Percentiles rank a stretch among this genome's conserved stretches.
Evolutionary conservation across 2,329 filamentous ascomycete genomes (phyloP).

Genomic region (Fusarium anguioides): DNA sequence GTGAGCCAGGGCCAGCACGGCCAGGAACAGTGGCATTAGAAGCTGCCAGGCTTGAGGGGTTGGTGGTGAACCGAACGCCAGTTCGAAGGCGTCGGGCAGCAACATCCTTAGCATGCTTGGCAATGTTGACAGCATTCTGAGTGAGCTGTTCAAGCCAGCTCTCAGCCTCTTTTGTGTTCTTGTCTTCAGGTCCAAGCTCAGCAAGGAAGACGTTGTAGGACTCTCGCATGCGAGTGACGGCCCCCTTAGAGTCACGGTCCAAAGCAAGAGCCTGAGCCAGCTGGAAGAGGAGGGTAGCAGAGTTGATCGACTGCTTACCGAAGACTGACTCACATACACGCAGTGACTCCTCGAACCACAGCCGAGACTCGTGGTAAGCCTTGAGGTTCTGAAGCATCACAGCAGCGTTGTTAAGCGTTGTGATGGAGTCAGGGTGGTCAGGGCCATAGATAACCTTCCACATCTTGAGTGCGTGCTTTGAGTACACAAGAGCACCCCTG

Average conservation of each 20-base stretch:
- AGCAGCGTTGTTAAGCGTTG: constrained; percentile 97
- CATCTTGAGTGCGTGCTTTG: constrained; percentile 90
- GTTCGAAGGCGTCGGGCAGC: constrained; percentile 79
- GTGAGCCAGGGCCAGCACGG: constrained; percentile 45
- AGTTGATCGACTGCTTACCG: constrained; percentile 89
- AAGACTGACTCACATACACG: constrained; percentile 90
- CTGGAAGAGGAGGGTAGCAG: constrained; percentile 95
- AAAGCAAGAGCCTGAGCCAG: constrained; percentile 93
- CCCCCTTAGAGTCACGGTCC: constrained; percentile 93
- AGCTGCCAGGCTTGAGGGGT: constrained; percentile 43
- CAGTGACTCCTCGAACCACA: constrained; percentile 96
- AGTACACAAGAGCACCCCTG: constrained; percentile 84
- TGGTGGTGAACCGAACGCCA: constrained; percentile 71
- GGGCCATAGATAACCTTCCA: constrained; percentile 98
- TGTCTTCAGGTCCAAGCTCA: constrained; percentile 88
- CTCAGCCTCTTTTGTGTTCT: constrained; percentile 98
- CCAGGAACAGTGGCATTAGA: constrained; percentile 49
- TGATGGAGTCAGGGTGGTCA: constrained; percentile 96
- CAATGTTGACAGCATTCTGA: constrained; percentile 92
- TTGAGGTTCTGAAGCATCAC: constrained; percentile 98
- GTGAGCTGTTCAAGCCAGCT: constrained; percentile 97
- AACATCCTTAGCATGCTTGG: constrained; percentile 90
- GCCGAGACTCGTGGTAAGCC: constrained; percentile 90
- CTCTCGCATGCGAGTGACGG: constrained; percentile 93
- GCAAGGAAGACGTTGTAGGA: constrained; percentile 95